Base-by-base conservation (phyloP, 148 eudicot species). In the Fallopia convolvulus region DNA sequence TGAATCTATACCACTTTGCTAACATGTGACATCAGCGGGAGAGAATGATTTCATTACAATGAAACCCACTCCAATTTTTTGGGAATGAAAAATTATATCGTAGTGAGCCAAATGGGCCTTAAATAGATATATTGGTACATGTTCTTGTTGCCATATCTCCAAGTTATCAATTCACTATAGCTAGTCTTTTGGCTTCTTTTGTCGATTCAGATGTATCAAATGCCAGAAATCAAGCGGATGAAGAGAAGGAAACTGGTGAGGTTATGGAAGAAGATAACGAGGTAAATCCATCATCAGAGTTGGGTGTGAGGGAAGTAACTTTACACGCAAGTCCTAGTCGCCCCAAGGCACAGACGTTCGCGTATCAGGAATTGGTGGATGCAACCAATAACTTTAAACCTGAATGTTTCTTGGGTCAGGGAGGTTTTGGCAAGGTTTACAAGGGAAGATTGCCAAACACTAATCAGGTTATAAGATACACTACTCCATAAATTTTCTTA, bases 391-490 rank as follows among this genome's bases (percentile, higher is more conserved):
- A 72, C 18, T 72, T 72, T 41, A 72, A 23, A 44, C 21, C 48
- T 40, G 75, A 41, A 2, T 18, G 52, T 44, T 41, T 72, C 20
- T 15, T 72, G 8, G 75, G 75, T 7, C 49, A 72, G 20, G 75
- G 75, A 10, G 75, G 75, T 14, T 72, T 72, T 72, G 75, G 75
- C 10, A 40, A 44, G 23, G 75, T 72, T 17, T 72, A 44, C 50
- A 72, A 46, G 52, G 75, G 75, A 15, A 5, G 53, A n/a, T 18
- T 72, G 23, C 68, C 2, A 61, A n/a, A 72, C n/a, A 44, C n/a
- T 36, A 18, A 20, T 72, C 75, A 72, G 75, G 75, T 72, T 48
- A 48, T 48, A 2, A 48, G 10, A 36, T 9, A 48, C 52, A 48
- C 17, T 48, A 48, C 12, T 36, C 39, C 39, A 36, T 36, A 36